A percentile compares a stretch with the other conserved stretches of the same genome.
Evolutionary conservation across 352 stramenopile species (phyloP).

Genomic region (Pythium phragmitis): DNA sequence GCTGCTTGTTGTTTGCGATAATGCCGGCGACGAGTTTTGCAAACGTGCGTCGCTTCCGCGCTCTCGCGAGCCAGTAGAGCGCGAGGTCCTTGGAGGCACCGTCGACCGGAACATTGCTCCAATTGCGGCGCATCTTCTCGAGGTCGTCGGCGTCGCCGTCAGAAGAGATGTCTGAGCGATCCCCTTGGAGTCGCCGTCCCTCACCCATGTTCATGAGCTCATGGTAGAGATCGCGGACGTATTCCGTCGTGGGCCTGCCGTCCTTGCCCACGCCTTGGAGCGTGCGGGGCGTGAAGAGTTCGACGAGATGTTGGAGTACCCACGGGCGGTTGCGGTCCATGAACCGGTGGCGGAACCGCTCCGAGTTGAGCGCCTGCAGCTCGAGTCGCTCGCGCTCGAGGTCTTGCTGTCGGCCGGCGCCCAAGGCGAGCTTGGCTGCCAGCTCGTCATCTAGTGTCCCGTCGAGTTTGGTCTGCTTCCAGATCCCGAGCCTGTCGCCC

Average conservation of each 20-base stretch:
- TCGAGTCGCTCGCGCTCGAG: constrained; percentile 95
- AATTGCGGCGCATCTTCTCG: constrained; percentile 84
- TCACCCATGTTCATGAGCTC: constrained; percentile 94
- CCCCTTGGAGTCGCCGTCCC: constrained; percentile 79
- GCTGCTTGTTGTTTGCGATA: constrained; percentile 77
- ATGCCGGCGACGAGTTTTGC: constrained; percentile 86
- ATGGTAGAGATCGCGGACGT: constrained; percentile 95
- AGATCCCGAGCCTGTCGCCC: constrained; percentile 85
- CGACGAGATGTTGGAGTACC: constrained; percentile 95
- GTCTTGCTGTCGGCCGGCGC: constrained; percentile 92
- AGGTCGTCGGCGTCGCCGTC: constrained; percentile 90
- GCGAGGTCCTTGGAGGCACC: constrained; percentile 87
- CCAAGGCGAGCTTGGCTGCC: constrained; percentile 92
- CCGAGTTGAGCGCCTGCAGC: constrained; percentile 95
- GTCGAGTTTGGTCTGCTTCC: constrained; percentile 91
- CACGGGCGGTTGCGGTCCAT: constrained; percentile 96
- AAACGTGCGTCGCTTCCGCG: constrained; percentile 92
- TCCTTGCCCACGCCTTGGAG: constrained; percentile 66
- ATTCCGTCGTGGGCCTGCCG: constrained; percentile 89
- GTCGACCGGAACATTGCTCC: constrained; percentile 81
- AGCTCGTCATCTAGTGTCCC: constrained; percentile 96
- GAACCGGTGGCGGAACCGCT: constrained; percentile 96
- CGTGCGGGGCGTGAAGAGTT: constrained; percentile 94
- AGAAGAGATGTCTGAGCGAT: constrained; percentile 92
- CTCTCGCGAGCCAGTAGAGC: constrained; percentile 92